Conservation (phyloP, 257 asterid species). For the Nicotiana sylvestris region DNA sequence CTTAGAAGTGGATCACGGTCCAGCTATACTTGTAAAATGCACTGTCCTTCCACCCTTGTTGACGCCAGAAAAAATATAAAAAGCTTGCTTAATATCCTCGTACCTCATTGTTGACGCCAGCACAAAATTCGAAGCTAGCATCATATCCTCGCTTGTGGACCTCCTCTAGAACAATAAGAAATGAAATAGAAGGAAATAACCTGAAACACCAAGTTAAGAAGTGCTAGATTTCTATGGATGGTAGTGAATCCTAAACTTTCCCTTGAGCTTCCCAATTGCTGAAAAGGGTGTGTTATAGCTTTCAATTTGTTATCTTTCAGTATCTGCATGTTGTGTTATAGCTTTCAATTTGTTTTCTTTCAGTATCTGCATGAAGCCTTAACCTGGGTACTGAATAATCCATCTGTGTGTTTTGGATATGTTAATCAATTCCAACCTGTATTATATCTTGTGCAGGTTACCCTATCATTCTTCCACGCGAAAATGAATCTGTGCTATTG, state of each 20-base stretch:
- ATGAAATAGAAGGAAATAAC: neutral
- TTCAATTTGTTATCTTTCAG: neutral
- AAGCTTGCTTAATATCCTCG: neutral
- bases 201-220: neutral
- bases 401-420: neutral
- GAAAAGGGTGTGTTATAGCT: neutral
- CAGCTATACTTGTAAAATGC: neutral
- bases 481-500: conserved; percentile 84
- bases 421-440: neutral
- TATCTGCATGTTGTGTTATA: neutral
- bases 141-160: neutral
- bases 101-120: neutral
- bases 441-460: conserved; percentile 41
- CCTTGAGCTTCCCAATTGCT: neutral
- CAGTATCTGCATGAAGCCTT: neutral
- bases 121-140: neutral
- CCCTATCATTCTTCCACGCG: conserved; percentile 85
- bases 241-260: neutral
- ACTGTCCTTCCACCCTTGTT: neutral
- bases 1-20: neutral
- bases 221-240: neutral
- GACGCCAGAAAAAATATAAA: neutral
- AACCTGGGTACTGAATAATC: neutral
- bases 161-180: neutral
- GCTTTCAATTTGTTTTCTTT: neutral